A percentile compares a stretch with the other conserved stretches of the same genome.
Conservation (phyloP, 768 basidiomycete species). For the Tulasnella sp. region DNA sequence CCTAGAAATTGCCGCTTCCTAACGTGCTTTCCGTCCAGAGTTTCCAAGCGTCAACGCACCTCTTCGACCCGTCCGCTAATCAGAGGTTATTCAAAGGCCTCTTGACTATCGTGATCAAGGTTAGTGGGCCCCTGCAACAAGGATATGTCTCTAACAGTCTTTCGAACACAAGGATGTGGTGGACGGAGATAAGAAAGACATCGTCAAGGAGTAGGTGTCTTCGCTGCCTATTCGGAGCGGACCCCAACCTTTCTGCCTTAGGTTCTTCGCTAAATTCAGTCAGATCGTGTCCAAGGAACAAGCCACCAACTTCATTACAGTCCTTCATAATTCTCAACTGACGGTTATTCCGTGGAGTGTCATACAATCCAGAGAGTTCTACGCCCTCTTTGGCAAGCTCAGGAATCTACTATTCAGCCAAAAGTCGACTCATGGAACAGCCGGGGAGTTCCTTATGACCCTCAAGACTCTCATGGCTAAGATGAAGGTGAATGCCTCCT, state of each 20-base stretch:
- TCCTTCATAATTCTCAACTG: slow-evolving; percentile 52
- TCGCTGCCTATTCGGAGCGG: not conserved
- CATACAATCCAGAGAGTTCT: slow-evolving; percentile 59
- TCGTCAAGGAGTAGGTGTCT: slow-evolving; percentile 50
- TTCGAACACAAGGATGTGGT: slow-evolving; percentile 51
- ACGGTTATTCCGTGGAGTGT: slow-evolving; percentile 65
- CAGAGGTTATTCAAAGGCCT: slow-evolving; percentile 57
- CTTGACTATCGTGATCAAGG: slow-evolving; percentile 62
- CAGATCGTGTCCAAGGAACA: slow-evolving; percentile 61
- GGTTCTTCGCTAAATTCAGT: slow-evolving; percentile 55
- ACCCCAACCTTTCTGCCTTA: slow-evolving; percentile 30
- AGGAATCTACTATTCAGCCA: slow-evolving; percentile 50
- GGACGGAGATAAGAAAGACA: slow-evolving; percentile 56
- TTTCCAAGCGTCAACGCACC: slow-evolving; percentile 33
- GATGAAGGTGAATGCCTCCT: slow-evolving; percentile 46
- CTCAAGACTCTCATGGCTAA: slow-evolving; percentile 67
- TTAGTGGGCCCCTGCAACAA: slow-evolving; percentile 23
- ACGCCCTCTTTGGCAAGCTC: slow-evolving; percentile 49
- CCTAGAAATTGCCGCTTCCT: slow-evolving; percentile 42
- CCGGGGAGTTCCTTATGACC: slow-evolving; percentile 52
- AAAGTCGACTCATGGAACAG: slow-evolving; percentile 46
- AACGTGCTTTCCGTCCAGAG: slow-evolving; percentile 17
- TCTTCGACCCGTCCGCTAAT: slow-evolving; percentile 56
- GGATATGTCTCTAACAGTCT: not conserved
- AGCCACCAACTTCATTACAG: slow-evolving; percentile 58